These are phyloP conservation scores for Solanum clarkiae DNA, from an alignment of 257 asterid species.

Conservation along the genomic window DNA sequence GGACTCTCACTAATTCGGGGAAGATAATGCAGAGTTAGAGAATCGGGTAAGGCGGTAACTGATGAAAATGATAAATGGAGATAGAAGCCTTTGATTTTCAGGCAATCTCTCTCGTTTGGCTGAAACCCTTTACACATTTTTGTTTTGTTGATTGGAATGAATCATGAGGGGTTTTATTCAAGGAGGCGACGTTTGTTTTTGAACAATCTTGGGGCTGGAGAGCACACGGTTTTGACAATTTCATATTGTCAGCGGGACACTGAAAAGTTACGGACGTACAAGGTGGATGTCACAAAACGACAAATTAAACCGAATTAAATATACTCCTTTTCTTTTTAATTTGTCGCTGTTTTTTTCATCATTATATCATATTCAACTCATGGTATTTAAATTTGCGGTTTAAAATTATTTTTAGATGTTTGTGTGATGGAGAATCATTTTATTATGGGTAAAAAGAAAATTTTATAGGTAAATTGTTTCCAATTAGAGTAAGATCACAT, in stretches of 20 bases:
- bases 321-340: too few species aligned
- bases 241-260: neutral
- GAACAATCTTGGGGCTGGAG: slow-evolving; percentile 13
- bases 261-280: neutral
- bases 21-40: slow-evolving; percentile 46
- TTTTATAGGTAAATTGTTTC: too few species aligned
- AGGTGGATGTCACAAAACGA: neutral
- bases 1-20: slow-evolving; percentile 52
- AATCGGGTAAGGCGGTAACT: slow-evolving; percentile 12
- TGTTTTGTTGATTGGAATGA: neutral
- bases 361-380: too few species aligned
- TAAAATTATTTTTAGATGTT: too few species aligned
- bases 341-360: too few species aligned
- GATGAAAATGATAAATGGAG: slow-evolving; percentile 19
- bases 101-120: slow-evolving; percentile 23
- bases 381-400: too few species aligned
- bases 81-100: slow-evolving; percentile 48
- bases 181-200: slow-evolving; percentile 11
- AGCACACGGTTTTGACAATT: slow-evolving; percentile 18
- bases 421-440: too few species aligned
- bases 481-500: too few species aligned
- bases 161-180: neutral
- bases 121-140: slow-evolving; percentile 61
- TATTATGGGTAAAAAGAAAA: too few species aligned
- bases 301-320: neutral